Conservation (phyloP, 1,139 yeast genomes). For the Geotrichum fermentans region DNA sequence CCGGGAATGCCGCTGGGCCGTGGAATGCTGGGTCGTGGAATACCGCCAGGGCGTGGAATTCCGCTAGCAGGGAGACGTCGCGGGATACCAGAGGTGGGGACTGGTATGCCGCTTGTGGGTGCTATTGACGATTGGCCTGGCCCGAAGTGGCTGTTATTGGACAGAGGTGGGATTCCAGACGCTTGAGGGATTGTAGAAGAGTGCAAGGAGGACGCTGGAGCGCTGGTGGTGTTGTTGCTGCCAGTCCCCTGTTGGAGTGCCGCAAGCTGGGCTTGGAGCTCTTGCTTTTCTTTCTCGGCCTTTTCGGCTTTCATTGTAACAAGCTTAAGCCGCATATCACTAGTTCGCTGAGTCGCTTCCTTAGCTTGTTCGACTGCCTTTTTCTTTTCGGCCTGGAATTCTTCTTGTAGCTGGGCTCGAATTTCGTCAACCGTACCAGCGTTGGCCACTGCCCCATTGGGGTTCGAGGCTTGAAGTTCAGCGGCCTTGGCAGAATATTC, state of each 20-base stretch:
- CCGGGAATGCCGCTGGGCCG: background rate
- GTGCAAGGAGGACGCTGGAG: background rate
- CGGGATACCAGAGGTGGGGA: slow-evolving; percentile 1
- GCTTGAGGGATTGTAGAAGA: background rate
- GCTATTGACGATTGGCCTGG: too few species aligned
- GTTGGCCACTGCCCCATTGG: background rate
- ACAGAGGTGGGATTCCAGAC: background rate
- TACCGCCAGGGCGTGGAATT: background rate
- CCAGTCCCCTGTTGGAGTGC: slow-evolving; percentile 4
- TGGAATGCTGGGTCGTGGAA: background rate
- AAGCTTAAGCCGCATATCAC: slow-evolving; percentile 37
- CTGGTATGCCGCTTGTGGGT: background rate
- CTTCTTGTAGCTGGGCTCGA: slow-evolving; percentile 11
- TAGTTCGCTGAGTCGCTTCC: slow-evolving; percentile 27
- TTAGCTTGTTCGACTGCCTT: slow-evolving; percentile 25
- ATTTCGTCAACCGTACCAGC: slow-evolving; percentile 4
- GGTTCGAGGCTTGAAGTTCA: background rate
- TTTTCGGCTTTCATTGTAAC: slow-evolving; percentile 33
- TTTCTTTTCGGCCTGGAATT: slow-evolving; percentile 23
- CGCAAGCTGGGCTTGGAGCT: slow-evolving; percentile 25
- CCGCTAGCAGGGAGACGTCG: background rate
- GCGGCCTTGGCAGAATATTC: slow-evolving; percentile 6
- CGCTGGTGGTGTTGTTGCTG: background rate
- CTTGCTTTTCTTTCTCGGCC: slow-evolving; percentile 35
- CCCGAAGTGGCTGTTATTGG: too few species aligned